Conservation (phyloP, 2,329 filamentous ascomycete species). For the Ceratocystis destructans region DNA sequence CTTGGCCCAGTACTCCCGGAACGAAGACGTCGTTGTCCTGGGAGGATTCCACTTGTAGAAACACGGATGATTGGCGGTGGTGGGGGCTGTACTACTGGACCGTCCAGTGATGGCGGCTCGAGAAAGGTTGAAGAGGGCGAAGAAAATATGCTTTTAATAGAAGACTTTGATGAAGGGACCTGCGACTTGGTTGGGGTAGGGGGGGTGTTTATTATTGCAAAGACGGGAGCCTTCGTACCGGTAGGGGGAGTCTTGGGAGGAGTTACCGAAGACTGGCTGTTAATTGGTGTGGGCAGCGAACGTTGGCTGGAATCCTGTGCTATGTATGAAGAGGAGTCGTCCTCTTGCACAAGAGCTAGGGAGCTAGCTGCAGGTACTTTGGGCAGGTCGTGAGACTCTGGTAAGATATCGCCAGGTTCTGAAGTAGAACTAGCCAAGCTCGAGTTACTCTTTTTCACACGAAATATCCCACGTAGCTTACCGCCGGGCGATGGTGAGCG, state of each 20-base stretch:
- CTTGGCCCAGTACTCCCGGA: constrained; percentile 47
- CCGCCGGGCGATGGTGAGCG: constrained; percentile 56
- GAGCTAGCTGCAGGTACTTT: constrained; percentile 16
- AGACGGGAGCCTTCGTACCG: constrained; percentile 30
- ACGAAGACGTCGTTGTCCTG: constrained; percentile 18
- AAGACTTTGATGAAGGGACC: constrained; percentile 22
- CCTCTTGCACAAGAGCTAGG: not conserved
- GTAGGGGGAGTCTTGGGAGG: constrained; percentile 36
- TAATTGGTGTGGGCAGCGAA: constrained; percentile 11
- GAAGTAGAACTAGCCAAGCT: constrained; percentile 23
- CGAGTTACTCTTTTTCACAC: constrained; percentile 35
- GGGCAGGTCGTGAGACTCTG: constrained; percentile 26
- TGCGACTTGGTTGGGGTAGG: constrained; percentile 45
- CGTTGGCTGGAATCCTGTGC: constrained; percentile 3
- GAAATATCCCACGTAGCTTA: constrained; percentile 60
- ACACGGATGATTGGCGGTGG: constrained; percentile 7
- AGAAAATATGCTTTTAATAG: constrained; percentile 18
- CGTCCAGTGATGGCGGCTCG: not conserved
- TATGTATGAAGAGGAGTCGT: not conserved
- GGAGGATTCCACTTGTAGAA: constrained; percentile 47
- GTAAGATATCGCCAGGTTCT: constrained; percentile 22
- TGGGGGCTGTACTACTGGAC: not conserved
- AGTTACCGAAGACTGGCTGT: constrained; percentile 16
- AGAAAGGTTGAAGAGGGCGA: constrained; percentile 13
- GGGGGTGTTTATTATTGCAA: constrained; percentile 50